A percentile compares a stretch with the other conserved stretches of the same genome.
phyloP scores from a whole-genome alignment of 345 rosid genomes.

The Toxicodendron radicans region DNA sequence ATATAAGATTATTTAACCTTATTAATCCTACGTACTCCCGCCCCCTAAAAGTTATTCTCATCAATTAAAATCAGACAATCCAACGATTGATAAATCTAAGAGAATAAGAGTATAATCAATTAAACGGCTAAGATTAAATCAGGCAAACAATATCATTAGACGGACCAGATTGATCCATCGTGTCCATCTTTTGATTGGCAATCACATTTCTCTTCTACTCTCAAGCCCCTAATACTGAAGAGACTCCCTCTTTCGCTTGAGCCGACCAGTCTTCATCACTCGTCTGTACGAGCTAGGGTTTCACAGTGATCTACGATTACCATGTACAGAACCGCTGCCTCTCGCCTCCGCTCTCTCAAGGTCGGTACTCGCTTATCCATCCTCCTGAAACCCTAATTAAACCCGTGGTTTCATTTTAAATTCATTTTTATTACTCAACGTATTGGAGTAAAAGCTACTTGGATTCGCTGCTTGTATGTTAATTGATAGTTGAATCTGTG shows the following conservation, averaged over 20 bases:
- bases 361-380: constrained; percentile 28
- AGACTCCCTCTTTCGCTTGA: neutral
- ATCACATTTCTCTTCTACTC: neutral
- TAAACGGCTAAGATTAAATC: constrained; percentile 7
- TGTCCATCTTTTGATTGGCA: neutral
- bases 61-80: constrained; percentile 9
- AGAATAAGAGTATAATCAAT: neutral
- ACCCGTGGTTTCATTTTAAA: neutral
- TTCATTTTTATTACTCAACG: neutral
- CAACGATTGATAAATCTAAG: neutral
- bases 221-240: too few species aligned
- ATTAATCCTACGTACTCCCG: too few species aligned
- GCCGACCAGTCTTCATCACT: neutral
- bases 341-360: constrained; percentile 52
- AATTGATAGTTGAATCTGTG: constrained; percentile 9
- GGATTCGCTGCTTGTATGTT: constrained; percentile 2
- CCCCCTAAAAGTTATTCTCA: too few species aligned
- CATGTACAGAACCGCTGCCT: constrained; percentile 59
- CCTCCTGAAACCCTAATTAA: constrained; percentile 11
- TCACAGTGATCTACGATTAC: constrained; percentile 14
- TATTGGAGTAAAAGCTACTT: neutral
- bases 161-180: neutral
- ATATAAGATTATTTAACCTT: too few species aligned
- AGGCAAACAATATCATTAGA: too few species aligned
- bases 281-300: constrained; percentile 17